Conservation (phyloP, 2,329 filamentous ascomycete genomes). For the Diplodia mutila region DNA sequence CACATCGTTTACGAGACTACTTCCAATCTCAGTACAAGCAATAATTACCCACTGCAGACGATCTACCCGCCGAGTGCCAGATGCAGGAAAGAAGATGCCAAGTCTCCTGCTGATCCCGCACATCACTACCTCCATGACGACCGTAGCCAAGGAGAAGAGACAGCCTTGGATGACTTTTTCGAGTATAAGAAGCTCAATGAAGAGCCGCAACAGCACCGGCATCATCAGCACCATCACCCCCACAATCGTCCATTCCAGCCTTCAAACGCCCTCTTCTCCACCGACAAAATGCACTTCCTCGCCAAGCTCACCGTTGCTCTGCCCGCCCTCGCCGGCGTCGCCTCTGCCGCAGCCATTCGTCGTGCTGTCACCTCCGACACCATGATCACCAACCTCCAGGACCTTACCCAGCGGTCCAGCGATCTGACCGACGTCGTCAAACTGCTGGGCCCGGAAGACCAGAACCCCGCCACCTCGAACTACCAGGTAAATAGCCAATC, state of each 20-base stretch:
- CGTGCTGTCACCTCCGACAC: background rate
- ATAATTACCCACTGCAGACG: background rate
- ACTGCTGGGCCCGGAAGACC: no score
- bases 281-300: background rate
- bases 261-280: background rate
- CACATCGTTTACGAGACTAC: background rate
- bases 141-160: background rate
- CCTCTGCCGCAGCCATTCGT: background rate
- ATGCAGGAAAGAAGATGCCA: background rate
- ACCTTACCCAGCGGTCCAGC: background rate
- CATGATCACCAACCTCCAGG: background rate
- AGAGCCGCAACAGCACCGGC: background rate
- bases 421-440: background rate
- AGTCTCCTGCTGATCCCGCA: background rate
- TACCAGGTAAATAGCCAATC: background rate
- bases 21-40: background rate
- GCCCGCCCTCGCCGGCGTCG: background rate
- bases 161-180: no score
- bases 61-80: background rate
- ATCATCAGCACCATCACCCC: background rate
- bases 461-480: no score
- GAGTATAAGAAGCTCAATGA: background rate
- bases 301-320: background rate
- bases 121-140: background rate
- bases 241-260: background rate